Conservation (phyloP, 2,329 filamentous ascomycete species). For the Bipolaris bicolor region DNA sequence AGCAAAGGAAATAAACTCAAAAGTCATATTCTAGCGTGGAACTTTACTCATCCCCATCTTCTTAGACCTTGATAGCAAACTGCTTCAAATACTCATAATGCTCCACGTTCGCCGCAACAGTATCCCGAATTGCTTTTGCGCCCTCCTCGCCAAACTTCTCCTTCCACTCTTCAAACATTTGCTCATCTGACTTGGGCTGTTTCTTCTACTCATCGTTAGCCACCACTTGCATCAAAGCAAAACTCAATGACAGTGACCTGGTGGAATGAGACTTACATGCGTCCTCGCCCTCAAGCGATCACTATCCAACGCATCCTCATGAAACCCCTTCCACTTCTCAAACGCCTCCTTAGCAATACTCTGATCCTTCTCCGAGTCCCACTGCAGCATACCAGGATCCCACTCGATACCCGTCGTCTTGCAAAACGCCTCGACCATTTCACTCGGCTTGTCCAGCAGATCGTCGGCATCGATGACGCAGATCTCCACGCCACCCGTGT, state of each 20-base stretch:
- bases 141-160: slow-evolving; percentile 76
- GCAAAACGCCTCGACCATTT: slow-evolving; percentile 80
- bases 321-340: slow-evolving; percentile 97
- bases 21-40: not conserved
- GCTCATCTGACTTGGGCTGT: slow-evolving; percentile 68
- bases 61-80: slow-evolving; percentile 66
- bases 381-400: slow-evolving; percentile 77
- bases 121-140: slow-evolving; percentile 71
- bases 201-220: slow-evolving; percentile 54
- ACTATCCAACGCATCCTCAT: slow-evolving; percentile 90
- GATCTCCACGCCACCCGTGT: slow-evolving; percentile 63
- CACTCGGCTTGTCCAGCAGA: slow-evolving; percentile 81
- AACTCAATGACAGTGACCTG: too few species aligned
- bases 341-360: slow-evolving; percentile 74
- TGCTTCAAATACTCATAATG: slow-evolving; percentile 84
- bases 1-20: not conserved
- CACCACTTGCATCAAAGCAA: not conserved
- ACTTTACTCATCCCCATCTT: too few species aligned
- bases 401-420: slow-evolving; percentile 80
- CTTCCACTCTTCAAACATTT: slow-evolving; percentile 73
- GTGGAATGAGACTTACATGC: slow-evolving; percentile 58
- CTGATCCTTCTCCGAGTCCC: slow-evolving; percentile 78
- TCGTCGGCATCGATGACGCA: slow-evolving; percentile 95
- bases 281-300: slow-evolving; percentile 73
- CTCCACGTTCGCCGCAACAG: slow-evolving; percentile 72